A percentile compares a stretch with the other conserved stretches of the same genome.
Evolutionary conservation across 352 stramenopile species (phyloP).

Genomic region (Globisporangium nodosum): DNA sequence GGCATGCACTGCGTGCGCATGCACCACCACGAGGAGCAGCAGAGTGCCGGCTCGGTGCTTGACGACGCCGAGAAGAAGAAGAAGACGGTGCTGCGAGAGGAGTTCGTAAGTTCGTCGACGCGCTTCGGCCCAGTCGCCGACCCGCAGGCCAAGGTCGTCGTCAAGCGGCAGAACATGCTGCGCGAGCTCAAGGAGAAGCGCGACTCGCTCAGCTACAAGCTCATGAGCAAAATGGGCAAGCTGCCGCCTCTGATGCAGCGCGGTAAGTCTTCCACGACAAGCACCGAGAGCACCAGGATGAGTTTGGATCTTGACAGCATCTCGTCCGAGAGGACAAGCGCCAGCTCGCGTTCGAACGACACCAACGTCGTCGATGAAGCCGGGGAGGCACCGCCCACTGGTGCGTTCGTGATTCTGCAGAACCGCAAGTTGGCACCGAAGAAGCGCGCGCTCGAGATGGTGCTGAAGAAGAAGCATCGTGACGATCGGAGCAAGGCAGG

Average conservation of each 20-base stretch:
- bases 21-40: constrained; percentile 58
- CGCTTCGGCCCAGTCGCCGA: constrained; percentile 48
- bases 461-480: constrained; percentile 63
- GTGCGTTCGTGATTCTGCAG: constrained; percentile 51
- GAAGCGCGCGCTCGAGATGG: constrained; percentile 56
- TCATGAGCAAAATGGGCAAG: constrained; percentile 54
- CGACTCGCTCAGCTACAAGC: constrained; percentile 63
- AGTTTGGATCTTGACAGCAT: not conserved
- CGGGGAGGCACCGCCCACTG: constrained; percentile 27
- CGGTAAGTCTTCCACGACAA: not conserved
- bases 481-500: constrained; percentile 20
- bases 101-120: constrained; percentile 53
- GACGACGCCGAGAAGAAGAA: constrained; percentile 4
- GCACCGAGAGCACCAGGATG: not conserved
- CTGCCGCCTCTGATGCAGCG: constrained; percentile 42
- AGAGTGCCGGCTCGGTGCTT: not conserved
- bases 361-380: not conserved
- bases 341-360: not conserved
- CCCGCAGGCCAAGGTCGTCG: constrained; percentile 43
- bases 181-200: constrained; percentile 65
- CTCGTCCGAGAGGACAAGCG: not conserved
- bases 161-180: constrained; percentile 71
- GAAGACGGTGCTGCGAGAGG: constrained; percentile 14
- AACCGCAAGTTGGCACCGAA: constrained; percentile 64
- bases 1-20: constrained; percentile 71